These are phyloP conservation scores for Tricholoma saponaceum DNA, from an alignment of 768 basidiomycete species.

Conservation along the genomic window DNA sequence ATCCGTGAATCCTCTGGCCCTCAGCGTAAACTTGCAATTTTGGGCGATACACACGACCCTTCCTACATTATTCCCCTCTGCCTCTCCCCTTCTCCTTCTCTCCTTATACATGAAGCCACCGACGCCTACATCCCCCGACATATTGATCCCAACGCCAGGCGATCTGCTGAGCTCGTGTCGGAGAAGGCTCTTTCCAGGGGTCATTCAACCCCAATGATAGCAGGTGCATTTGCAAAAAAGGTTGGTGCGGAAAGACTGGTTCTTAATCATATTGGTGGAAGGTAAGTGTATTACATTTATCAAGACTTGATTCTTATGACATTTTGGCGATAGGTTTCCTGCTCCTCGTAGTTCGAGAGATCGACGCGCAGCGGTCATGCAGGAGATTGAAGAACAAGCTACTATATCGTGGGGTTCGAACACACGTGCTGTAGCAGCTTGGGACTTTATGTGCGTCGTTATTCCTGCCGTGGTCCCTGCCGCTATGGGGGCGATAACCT, in stretches of 20 bases:
- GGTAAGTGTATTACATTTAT: constrained; percentile 36
- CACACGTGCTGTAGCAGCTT: constrained; percentile 47
- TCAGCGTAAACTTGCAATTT: constrained; percentile 63
- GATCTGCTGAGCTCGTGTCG: constrained; percentile 36
- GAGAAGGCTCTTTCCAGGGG: constrained; percentile 60
- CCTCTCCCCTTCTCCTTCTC: constrained; percentile 42
- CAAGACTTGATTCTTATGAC: background rate
- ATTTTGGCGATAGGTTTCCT: constrained; percentile 41
- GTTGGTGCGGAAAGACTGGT: constrained; percentile 59
- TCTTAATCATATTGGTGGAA: constrained; percentile 74
- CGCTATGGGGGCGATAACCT: too few relatives aligned
- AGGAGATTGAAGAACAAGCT: constrained; percentile 63
- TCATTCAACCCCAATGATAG: constrained; percentile 77
- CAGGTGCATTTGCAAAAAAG: constrained; percentile 65
- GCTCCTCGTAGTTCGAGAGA: constrained; percentile 37
- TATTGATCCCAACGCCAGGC: constrained; percentile 46
- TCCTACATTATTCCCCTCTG: constrained; percentile 56
- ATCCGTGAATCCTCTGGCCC: constrained; percentile 52
- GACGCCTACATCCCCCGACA: constrained; percentile 62
- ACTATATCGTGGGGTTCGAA: constrained; percentile 50
- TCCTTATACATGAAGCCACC: constrained; percentile 86
- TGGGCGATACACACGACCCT: constrained; percentile 76
- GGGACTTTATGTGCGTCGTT: constrained; percentile 49
- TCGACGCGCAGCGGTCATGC: constrained; percentile 42
- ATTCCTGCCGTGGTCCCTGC: too few relatives aligned